Conservation (phyloP, 2,329 filamentous ascomycete species). For the Colletotrichum chlorophyti region DNA sequence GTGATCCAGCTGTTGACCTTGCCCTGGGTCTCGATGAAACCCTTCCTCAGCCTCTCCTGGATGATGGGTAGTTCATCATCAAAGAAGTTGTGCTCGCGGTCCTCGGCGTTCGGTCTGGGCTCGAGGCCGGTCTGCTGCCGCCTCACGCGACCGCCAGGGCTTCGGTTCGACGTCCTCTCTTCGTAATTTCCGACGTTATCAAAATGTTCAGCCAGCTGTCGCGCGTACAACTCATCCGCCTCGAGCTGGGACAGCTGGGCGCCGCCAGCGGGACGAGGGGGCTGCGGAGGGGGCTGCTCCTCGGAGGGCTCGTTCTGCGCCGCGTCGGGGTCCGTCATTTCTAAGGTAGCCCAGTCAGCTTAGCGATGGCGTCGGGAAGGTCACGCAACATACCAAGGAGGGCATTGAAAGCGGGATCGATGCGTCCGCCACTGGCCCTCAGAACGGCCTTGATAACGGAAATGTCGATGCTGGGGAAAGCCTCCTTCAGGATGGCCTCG, state of each 20-base stretch:
- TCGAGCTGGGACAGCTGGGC: slow-evolving; percentile 80
- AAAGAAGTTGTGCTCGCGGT: slow-evolving; percentile 87
- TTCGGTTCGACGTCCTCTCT: slow-evolving; percentile 57
- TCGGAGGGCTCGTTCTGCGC: slow-evolving; percentile 58
- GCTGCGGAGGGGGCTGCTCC: slow-evolving; percentile 75
- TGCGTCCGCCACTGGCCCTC: slow-evolving; percentile 81
- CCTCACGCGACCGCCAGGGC: slow-evolving; percentile 33
- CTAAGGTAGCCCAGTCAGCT: slow-evolving; percentile 44
- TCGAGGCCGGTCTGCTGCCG: slow-evolving; percentile 54
- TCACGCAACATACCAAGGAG: slow-evolving; percentile 70
- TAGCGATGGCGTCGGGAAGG: background rate
- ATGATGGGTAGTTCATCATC: slow-evolving; percentile 96
- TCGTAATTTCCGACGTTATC: slow-evolving; percentile 68
- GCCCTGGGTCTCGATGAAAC: slow-evolving; percentile 91
- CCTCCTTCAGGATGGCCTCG: slow-evolving; percentile 87
- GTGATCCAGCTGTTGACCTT: slow-evolving; percentile 94
- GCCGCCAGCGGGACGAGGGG: slow-evolving; percentile 74
- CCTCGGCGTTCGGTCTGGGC: slow-evolving; percentile 57
- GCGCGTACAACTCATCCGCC: slow-evolving; percentile 88
- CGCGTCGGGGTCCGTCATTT: slow-evolving; percentile 82
- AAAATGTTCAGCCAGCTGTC: slow-evolving; percentile 92
- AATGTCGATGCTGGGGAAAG: slow-evolving; percentile 84
- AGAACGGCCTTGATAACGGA: slow-evolving; percentile 88
- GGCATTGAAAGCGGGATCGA: slow-evolving; percentile 96
- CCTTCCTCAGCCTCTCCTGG: slow-evolving; percentile 90